Evolutionary conservation across 139 green algal genomes (phyloP).

Genomic region (Chlamydomonas applanata): DNA sequence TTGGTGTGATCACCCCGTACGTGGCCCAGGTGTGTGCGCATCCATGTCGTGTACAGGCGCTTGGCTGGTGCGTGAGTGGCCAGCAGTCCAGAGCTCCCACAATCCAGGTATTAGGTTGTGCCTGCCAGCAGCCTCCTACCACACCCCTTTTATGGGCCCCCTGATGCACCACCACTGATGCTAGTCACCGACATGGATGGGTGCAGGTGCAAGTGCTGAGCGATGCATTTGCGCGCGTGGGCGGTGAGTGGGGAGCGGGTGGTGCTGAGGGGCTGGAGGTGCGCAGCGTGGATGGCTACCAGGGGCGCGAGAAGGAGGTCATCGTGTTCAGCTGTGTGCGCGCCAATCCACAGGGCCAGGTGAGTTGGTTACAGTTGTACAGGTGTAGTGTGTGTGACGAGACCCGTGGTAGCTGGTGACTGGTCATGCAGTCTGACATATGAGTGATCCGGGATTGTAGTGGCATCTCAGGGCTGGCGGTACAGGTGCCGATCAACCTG

Average conservation of each 20-base stretch:
- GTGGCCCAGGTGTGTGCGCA: conserved; percentile 65
- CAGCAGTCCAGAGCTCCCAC: too few species aligned
- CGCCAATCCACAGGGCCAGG: conserved; percentile 16
- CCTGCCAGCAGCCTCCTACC: too few species aligned
- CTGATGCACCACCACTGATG: neutral
- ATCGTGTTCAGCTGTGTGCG: conserved; percentile 43
- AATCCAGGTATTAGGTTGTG: too few species aligned
- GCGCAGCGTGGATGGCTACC: conserved; percentile 61
- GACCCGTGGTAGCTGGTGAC: too few species aligned
- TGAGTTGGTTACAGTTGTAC: too few species aligned
- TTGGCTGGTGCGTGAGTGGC: neutral
- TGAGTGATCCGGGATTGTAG: too few species aligned
- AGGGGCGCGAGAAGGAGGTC: conserved; percentile 87
- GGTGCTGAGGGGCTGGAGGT: conserved; percentile 29
- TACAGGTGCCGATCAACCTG: too few species aligned
- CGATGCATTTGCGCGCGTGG: neutral
- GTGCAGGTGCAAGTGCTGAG: conserved; percentile 24
- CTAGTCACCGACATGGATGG: neutral
- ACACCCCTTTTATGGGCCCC: too few species aligned
- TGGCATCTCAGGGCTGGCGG: too few species aligned
- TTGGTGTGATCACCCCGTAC: conserved; percentile 87
- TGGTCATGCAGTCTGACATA: too few species aligned
- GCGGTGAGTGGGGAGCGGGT: neutral
- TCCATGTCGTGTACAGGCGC: too few species aligned
- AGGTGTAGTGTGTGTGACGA: too few species aligned